Conservation (phyloP, 1,284 basidiomycete genomes). For the Apiotrichum akiyoshidainum region DNA sequence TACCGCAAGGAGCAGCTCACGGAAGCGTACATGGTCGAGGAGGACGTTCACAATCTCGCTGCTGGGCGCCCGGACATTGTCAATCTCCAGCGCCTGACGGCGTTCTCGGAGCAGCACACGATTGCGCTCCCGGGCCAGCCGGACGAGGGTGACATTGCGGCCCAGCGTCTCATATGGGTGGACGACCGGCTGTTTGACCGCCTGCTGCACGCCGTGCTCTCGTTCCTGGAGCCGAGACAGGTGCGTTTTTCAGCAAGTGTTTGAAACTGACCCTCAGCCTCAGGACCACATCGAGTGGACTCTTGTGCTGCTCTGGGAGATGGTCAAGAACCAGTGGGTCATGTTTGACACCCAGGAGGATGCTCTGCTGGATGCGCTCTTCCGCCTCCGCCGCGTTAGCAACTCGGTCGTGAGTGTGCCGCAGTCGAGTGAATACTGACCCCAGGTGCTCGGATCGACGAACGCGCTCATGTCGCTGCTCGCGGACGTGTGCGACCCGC, state of each 20-base stretch:
- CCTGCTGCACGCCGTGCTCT: slow-evolving; percentile 31
- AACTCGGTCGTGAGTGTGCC: slow-evolving; percentile 35
- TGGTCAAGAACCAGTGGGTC: slow-evolving; percentile 44
- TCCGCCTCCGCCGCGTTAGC: slow-evolving; percentile 30
- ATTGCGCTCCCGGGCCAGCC: background rate
- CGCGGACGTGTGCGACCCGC: slow-evolving; percentile 37
- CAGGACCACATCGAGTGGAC: slow-evolving; percentile 33
- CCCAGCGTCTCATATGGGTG: slow-evolving; percentile 26
- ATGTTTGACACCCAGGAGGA: slow-evolving; percentile 40
- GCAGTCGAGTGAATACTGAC: background rate
- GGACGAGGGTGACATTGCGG: slow-evolving; percentile 8
- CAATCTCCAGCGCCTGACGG: slow-evolving; percentile 32
- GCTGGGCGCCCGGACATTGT: background rate
- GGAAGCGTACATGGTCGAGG: slow-evolving; percentile 15
- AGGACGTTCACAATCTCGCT: slow-evolving; percentile 25
- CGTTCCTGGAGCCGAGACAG: slow-evolving; percentile 26
- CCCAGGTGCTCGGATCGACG: slow-evolving; percentile 42
- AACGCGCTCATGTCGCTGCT: slow-evolving; percentile 42
- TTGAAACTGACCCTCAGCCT: slow-evolving; percentile 16
- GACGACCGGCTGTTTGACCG: slow-evolving; percentile 30
- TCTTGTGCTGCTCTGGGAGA: slow-evolving; percentile 42
- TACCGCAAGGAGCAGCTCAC: slow-evolving; percentile 14
- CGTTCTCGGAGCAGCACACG: slow-evolving; percentile 21
- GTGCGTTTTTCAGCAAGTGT: slow-evolving; percentile 17
- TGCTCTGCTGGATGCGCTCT: slow-evolving; percentile 33